Conservation (phyloP, 1,284 basidiomycete species). For the Naganishia sp. region DNA sequence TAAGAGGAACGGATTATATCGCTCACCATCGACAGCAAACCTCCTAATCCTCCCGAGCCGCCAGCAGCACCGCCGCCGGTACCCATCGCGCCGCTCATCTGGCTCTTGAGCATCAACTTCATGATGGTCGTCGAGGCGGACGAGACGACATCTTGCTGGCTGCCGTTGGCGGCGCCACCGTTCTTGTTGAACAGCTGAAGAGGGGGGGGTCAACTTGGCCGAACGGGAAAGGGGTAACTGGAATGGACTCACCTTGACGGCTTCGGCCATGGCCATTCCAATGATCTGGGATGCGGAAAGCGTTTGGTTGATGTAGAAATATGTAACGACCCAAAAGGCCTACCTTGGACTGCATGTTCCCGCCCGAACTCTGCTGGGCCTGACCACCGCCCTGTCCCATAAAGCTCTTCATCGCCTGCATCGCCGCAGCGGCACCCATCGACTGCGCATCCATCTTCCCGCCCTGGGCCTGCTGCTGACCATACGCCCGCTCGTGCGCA, state of each 20-base stretch:
- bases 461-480: conserved; percentile 56
- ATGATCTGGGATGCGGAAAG: conserved; percentile 50
- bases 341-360: conserved; percentile 29
- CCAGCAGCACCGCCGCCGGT: conserved; percentile 31
- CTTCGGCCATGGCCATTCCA: conserved; percentile 77
- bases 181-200: conserved; percentile 68
- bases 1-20: background rate
- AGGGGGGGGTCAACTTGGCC: no score
- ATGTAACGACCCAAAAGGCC: background rate
- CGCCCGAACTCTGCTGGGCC: conserved; percentile 45
- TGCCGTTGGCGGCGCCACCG: conserved; percentile 64
- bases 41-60: conserved; percentile 21
- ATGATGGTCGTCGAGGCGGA: conserved; percentile 79
- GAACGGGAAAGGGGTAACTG: background rate
- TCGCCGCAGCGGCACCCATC: conserved; percentile 60
- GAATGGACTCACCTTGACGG: conserved; percentile 45
- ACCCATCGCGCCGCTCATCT: conserved; percentile 42
- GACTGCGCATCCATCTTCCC: conserved; percentile 29
- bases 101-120: conserved; percentile 67
- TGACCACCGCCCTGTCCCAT: conserved; percentile 47
- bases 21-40: conserved; percentile 33
- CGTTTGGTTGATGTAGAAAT: background rate
- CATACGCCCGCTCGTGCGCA: conserved; percentile 60
- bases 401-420: conserved; percentile 45
- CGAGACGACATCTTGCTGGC: conserved; percentile 78